phyloP scores from a whole-genome alignment of 106 monocot species.

The Allium fistulosum region DNA sequence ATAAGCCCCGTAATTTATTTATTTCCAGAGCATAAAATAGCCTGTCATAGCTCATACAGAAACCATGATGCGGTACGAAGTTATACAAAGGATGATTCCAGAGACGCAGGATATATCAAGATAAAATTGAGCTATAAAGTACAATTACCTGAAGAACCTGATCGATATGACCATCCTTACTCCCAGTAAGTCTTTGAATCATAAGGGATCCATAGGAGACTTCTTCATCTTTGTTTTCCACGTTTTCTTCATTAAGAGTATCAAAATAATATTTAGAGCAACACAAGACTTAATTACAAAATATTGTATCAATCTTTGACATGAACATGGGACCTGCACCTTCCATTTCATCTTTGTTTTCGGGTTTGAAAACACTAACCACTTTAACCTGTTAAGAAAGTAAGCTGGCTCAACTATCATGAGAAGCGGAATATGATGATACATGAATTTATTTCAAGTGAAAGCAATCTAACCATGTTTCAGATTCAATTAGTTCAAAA shows the following conservation, averaged over 20 bases:
- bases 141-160: conserved; percentile 69
- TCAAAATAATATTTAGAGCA: neutral
- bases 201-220: conserved; percentile 77
- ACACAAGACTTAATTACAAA: too few species aligned
- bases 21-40: too few species aligned
- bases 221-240: conserved; percentile 29
- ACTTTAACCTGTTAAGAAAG: conserved; percentile 58
- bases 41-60: neutral
- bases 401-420: neutral
- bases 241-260: conserved; percentile 19
- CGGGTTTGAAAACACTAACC: conserved; percentile 40
- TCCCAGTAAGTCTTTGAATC: conserved; percentile 81
- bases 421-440: neutral
- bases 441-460: neutral
- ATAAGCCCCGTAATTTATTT: neutral
- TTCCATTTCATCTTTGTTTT: conserved; percentile 29
- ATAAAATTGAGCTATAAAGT: neutral
- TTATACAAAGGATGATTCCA: neutral
- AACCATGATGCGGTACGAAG: neutral
- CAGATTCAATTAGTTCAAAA: too few species aligned
- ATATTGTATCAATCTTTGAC: too few species aligned
- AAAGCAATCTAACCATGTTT: neutral
- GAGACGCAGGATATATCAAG: neutral
- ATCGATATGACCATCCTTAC: conserved; percentile 74
- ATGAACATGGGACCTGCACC: conserved; percentile 20